Percentiles rank a stretch among this genome's conserved stretches.
Conservation (phyloP, 805 yeast genomes). For the Yarrowia deformans region DNA sequence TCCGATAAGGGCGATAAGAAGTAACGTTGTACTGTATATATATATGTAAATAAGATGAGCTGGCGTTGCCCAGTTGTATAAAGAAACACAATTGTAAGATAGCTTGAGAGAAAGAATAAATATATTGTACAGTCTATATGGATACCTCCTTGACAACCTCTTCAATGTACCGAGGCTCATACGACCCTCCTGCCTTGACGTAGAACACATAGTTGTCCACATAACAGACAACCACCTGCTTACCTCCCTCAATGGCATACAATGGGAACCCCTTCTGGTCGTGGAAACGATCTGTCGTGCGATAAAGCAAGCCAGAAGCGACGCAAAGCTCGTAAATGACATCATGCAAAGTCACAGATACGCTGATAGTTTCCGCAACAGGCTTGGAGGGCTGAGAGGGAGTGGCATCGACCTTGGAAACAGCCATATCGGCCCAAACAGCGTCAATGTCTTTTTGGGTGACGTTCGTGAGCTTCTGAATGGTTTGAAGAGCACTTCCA, state of each 20-base stretch:
- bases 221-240: slow-evolving; percentile 54
- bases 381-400: not conserved
- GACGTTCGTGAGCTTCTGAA: not conserved
- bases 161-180: slow-evolving; percentile 28
- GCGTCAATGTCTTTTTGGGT: not conserved
- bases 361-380: not conserved
- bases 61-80: too few relatives aligned
- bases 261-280: slow-evolving; percentile 14
- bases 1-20: slow-evolving; percentile 33
- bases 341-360: slow-evolving; percentile 60
- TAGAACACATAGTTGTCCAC: slow-evolving; percentile 73
- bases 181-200: slow-evolving; percentile 48
- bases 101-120: not conserved
- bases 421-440: not conserved
- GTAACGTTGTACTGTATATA: slow-evolving; percentile 13
- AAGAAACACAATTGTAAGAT: not conserved
- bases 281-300: slow-evolving; percentile 20
- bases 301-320: slow-evolving; percentile 14
- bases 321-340: slow-evolving; percentile 69
- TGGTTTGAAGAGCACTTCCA: not conserved
- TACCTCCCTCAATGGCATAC: slow-evolving; percentile 45
- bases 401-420: not conserved
- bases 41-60: slow-evolving; percentile 20
- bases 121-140: not conserved
- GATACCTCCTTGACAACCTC: slow-evolving; percentile 27